Percentiles rank a stretch among this genome's conserved stretches.
Evolutionary conservation across 139 green algal genomes (phyloP).

Genomic region (Picochlorum sp.): DNA sequence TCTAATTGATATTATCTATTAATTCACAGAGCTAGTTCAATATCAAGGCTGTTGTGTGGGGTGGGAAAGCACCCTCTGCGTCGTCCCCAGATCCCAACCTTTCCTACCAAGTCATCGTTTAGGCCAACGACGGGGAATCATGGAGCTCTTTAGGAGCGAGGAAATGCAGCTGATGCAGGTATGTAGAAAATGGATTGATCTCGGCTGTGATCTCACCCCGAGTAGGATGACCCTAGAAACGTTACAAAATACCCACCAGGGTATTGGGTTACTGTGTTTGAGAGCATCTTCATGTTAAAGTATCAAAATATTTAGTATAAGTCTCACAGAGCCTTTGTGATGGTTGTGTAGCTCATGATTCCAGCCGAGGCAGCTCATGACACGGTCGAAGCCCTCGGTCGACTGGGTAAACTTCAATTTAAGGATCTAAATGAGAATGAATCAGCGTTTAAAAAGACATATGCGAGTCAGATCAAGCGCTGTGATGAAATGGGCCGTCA

Average conservation of each 20-base stretch:
- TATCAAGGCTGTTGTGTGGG: no score
- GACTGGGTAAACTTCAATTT: constrained; percentile 84
- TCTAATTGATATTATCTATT: no score
- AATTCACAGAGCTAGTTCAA: no score
- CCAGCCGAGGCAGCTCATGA: constrained; percentile 87
- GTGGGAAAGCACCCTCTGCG: no score
- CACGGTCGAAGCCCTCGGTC: constrained; percentile 77
- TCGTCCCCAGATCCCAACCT: no score
- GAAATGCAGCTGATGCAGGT: constrained; percentile 97
- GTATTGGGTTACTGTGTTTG: constrained; percentile 4
- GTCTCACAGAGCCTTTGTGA: not conserved
- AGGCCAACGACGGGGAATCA: constrained; percentile 6
- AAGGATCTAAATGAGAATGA: constrained; percentile 90
- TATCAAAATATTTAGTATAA: not conserved
- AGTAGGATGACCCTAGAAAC: not conserved
- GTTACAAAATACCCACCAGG: no score
- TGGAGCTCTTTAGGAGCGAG: constrained; percentile 57
- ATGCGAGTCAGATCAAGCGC: constrained; percentile 91
- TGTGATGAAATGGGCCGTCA: constrained; percentile 95
- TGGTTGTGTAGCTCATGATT: constrained; percentile 88
- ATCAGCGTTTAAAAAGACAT: constrained; percentile 86
- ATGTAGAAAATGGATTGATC: not conserved
- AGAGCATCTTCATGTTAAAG: not conserved
- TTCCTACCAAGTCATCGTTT: not conserved
- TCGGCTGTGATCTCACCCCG: not conserved